phyloP scores from a whole-genome alignment of 305 asterid species.

The Striga hermonthica region DNA sequence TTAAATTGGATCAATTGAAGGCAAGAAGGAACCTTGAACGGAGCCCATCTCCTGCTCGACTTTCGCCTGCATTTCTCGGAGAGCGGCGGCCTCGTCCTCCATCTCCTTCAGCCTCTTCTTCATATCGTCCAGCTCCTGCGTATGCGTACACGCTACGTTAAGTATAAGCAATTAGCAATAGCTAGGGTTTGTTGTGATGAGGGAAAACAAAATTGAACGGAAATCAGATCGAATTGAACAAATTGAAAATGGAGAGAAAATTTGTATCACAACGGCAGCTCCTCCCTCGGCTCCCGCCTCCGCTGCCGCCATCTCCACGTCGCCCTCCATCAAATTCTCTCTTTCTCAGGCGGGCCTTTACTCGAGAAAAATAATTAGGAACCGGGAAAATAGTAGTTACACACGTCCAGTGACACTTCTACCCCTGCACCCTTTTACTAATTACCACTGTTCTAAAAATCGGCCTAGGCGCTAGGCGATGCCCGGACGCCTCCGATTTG shows the following conservation, averaged over 20 bases:
- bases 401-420: conserved; percentile 1
- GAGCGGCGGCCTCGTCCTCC: conserved; percentile 67
- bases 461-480: too few species aligned
- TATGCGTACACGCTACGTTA: background rate
- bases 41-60: conserved; percentile 57
- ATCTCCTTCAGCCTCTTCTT: conserved; percentile 57
- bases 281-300: conserved; percentile 35
- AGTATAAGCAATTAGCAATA: conserved; percentile 2
- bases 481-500: too few species aligned
- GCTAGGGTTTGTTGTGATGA: conserved; percentile 36
- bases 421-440: too few species aligned
- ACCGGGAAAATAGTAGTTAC: background rate
- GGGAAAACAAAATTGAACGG: background rate
- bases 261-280: conserved; percentile 33
- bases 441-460: too few species aligned
- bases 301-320: conserved; percentile 39
- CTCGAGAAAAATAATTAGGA: background rate
- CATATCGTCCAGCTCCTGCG: conserved; percentile 53
- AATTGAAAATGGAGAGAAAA: background rate
- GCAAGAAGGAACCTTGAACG: conserved; percentile 44
- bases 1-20: background rate
- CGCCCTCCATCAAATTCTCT: conserved; percentile 32
- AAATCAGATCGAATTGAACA: background rate
- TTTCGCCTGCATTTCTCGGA: conserved; percentile 65
- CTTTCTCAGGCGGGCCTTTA: background rate